phyloP scores from a whole-genome alignment of 371 early-diverging fungal genomes.

The Mortierella sp. region DNA sequence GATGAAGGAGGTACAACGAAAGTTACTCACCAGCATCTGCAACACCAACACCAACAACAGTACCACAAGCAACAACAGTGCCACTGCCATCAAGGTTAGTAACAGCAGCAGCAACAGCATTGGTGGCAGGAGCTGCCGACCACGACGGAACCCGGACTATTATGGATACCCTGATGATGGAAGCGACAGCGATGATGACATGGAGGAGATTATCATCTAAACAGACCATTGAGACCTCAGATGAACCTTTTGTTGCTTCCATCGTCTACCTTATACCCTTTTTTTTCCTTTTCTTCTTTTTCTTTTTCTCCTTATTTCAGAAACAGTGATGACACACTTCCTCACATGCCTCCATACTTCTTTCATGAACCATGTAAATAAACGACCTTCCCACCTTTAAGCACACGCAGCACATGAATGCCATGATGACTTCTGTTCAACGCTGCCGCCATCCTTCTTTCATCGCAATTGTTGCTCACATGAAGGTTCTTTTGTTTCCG shows the following conservation, averaged over 20 bases:
- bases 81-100: neutral
- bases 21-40: neutral
- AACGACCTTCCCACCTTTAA: no score
- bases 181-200: constrained; percentile 24
- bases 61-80: neutral
- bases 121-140: neutral
- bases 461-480: no score
- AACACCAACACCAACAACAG: neutral
- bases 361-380: neutral
- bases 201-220: constrained; percentile 38
- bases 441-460: neutral
- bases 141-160: constrained; percentile 2
- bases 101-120: neutral
- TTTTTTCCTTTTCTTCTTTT: neutral
- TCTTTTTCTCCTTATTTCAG: no score
- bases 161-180: constrained; percentile 15
- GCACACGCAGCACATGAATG: no score
- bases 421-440: no score
- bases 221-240: neutral
- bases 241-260: no score
- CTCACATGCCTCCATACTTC: neutral
- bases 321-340: neutral
- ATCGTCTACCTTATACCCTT: no score
- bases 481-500: constrained; percentile 3
- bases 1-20: constrained; percentile 23